These are phyloP conservation scores for Chrysosphaeria jannelii DNA, from an alignment of 2,329 filamentous ascomycete genomes.

Conservation along the genomic window DNA sequence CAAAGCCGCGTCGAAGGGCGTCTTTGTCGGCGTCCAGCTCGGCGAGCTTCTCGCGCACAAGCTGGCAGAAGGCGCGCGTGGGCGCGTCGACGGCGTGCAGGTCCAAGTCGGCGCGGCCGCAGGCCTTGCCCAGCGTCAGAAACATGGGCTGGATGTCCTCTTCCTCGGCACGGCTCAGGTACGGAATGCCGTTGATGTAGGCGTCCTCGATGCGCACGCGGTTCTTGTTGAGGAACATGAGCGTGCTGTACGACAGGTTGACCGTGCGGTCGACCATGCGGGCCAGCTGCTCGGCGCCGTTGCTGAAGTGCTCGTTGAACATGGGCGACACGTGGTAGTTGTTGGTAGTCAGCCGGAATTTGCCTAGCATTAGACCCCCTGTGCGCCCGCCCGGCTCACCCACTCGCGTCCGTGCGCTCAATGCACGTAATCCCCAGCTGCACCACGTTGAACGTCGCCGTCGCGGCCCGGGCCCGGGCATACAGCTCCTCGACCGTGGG, in stretches of 20 bases:
- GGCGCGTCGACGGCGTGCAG: constrained; percentile 1
- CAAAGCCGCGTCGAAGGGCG: constrained; percentile 1
- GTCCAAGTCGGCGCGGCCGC: background rate
- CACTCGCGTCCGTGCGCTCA: constrained; percentile 1
- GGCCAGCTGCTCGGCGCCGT: constrained; percentile 4
- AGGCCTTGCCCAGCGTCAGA: background rate
- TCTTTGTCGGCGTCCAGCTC: constrained; percentile 2
- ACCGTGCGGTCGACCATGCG: constrained; percentile 7
- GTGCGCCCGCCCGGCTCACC: constrained; percentile 4
- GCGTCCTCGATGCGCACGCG: constrained; percentile 6
- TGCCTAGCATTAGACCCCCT: background rate
- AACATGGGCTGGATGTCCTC: constrained; percentile 1
- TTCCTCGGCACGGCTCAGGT: constrained; percentile 7
- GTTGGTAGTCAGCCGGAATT: constrained; percentile 6
- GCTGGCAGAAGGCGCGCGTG: constrained; percentile 3
- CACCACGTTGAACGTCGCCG: constrained; percentile 8
- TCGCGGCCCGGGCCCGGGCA: constrained; percentile 6
- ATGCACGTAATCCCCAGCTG: constrained; percentile 11
- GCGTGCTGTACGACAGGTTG: constrained; percentile 7
- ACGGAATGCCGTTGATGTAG: constrained; percentile 7
- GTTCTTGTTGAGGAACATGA: constrained; percentile 7
- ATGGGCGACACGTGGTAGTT: constrained; percentile 9
- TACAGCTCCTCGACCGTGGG: constrained; percentile 6
- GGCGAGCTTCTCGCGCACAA: constrained; percentile 1
- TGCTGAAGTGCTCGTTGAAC: constrained; percentile 3